A percentile compares a stretch with the other conserved stretches of the same genome.
Conservation (phyloP, 306 rosid species). For the Trifolium pratense region DNA sequence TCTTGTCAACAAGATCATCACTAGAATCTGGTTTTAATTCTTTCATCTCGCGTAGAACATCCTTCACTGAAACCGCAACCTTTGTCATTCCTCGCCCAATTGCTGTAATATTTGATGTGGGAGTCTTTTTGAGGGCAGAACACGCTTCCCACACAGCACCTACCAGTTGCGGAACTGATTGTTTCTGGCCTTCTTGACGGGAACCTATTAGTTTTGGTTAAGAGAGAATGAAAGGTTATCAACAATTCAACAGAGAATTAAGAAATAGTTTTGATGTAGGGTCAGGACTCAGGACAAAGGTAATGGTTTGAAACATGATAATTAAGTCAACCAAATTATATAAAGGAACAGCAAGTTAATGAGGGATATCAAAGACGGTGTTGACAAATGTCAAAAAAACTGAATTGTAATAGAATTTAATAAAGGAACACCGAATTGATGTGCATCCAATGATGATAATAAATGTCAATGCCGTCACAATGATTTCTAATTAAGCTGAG, state of each 20-base stretch:
- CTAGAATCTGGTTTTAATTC: slow-evolving; percentile 75
- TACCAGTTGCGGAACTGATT: slow-evolving; percentile 66
- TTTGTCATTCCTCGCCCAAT: slow-evolving; percentile 83
- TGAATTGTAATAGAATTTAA: slow-evolving; percentile 13
- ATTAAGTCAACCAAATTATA: slow-evolving; percentile 10
- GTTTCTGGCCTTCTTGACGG: slow-evolving; percentile 48
- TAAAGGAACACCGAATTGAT: background rate
- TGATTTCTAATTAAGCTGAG: background rate
- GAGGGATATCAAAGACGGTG: background rate
- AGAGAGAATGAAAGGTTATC: slow-evolving; percentile 39
- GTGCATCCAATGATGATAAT: slow-evolving; percentile 1
- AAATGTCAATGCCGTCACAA: slow-evolving; percentile 10
- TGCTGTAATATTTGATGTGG: slow-evolving; percentile 77
- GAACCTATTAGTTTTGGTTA: slow-evolving; percentile 59
- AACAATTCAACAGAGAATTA: slow-evolving; percentile 12
- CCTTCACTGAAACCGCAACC: slow-evolving; percentile 86
- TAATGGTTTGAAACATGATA: slow-evolving; percentile 2
- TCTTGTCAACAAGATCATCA: slow-evolving; percentile 32
- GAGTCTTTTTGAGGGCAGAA: slow-evolving; percentile 77
- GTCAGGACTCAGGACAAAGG: background rate
- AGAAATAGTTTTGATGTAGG: background rate
- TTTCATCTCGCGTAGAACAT: slow-evolving; percentile 92
- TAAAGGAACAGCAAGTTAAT: background rate
- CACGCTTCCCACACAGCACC: slow-evolving; percentile 92
- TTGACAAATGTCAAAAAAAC: slow-evolving; percentile 15